Evolutionary conservation across 352 stramenopile species (phyloP).

Genomic region (Phytopythium aichiense): DNA sequence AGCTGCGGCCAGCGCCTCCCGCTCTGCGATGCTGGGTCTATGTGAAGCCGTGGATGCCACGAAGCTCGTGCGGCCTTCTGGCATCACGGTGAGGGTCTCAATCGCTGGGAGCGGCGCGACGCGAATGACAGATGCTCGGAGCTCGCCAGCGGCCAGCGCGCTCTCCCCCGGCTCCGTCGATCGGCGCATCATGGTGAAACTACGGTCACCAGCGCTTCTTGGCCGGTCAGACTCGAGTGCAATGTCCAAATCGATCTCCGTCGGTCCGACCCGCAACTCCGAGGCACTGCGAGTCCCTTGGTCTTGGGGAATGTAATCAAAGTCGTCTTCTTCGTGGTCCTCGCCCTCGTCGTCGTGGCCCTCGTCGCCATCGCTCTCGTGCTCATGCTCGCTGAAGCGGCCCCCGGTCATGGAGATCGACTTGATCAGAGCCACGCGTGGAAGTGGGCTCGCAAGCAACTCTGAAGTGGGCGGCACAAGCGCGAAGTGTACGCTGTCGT

Average conservation of each 20-base stretch:
- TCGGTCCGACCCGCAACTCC: not conserved
- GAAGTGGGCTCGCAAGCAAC: slow-evolving; percentile 13
- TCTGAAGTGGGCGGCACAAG: slow-evolving; percentile 17
- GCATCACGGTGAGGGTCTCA: not conserved
- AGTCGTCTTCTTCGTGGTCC: not conserved
- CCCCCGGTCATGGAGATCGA: slow-evolving; percentile 8
- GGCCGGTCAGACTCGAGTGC: not conserved
- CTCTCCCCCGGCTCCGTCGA: not conserved
- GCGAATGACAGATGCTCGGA: not conserved
- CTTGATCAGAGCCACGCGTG: slow-evolving; percentile 32
- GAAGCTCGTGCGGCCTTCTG: slow-evolving; percentile 4
- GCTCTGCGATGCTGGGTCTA: not conserved
- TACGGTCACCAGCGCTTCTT: not conserved
- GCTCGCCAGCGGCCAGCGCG: not conserved
- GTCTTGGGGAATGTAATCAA: not conserved
- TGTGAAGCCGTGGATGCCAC: not conserved
- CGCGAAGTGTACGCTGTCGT: slow-evolving; percentile 30
- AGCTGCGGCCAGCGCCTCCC: not conserved
- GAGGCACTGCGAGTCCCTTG: not conserved
- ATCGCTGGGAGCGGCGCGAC: not conserved
- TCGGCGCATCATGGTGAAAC: not conserved
- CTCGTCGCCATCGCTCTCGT: not conserved
- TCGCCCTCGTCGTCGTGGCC: not conserved
- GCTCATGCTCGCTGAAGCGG: not conserved
- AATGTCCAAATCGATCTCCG: not conserved